These are phyloP conservation scores for Fusarium denticulatum DNA, from an alignment of 2,329 filamentous ascomycete genomes.

Conservation along the genomic window DNA sequence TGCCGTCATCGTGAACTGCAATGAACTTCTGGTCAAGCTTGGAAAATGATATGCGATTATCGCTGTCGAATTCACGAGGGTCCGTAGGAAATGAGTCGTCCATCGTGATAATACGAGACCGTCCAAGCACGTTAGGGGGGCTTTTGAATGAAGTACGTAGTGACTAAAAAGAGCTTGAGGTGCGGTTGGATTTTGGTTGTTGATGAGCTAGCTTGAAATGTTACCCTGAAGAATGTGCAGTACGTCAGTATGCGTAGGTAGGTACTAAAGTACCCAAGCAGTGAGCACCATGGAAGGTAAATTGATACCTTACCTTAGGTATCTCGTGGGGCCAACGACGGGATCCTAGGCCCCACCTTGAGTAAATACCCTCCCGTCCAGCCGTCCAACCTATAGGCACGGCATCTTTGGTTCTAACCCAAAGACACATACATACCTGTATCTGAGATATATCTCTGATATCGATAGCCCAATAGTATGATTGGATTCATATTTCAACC, in stretches of 20 bases:
- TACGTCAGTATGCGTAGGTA: slow-evolving; percentile 38
- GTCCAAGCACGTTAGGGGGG: background rate
- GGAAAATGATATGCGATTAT: slow-evolving; percentile 89
- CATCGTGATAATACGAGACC: slow-evolving; percentile 38
- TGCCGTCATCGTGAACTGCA: slow-evolving; percentile 83
- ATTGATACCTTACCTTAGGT: too few relatives aligned
- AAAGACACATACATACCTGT: background rate
- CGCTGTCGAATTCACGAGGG: slow-evolving; percentile 75
- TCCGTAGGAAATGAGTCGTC: slow-evolving; percentile 64
- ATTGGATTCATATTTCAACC: background rate
- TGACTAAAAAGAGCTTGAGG: background rate
- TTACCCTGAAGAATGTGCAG: slow-evolving; percentile 25
- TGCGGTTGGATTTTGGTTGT: slow-evolving; percentile 7
- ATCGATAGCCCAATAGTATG: background rate
- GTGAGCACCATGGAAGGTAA: too few relatives aligned
- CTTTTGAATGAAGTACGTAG: background rate
- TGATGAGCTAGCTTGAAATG: slow-evolving; percentile 14
- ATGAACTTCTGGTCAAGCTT: slow-evolving; percentile 83
- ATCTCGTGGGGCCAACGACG: slow-evolving; percentile 3
- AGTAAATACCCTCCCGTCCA: background rate
- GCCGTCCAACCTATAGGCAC: background rate
- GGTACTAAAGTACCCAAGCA: too few relatives aligned
- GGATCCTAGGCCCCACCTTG: slow-evolving; percentile 1
- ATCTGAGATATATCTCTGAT: background rate
- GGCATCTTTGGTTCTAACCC: background rate